Evolutionary conservation across 257 asterid species (phyloP).

Genomic region (Buddleja alternifolia): DNA sequence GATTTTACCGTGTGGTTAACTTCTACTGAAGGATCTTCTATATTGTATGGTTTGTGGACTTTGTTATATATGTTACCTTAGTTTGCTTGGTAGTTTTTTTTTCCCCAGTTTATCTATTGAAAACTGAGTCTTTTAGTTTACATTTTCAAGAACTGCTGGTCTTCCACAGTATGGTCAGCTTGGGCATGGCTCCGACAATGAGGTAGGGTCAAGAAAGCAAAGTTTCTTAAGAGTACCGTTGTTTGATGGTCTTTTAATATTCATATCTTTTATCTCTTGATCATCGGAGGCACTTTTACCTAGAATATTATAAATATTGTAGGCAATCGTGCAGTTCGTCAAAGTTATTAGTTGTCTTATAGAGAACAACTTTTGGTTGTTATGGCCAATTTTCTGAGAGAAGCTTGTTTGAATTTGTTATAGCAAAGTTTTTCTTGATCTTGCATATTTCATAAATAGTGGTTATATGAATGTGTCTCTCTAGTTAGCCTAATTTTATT

Average conservation of each 20-base stretch:
- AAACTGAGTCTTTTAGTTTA: conserved; percentile 38
- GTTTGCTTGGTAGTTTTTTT: neutral
- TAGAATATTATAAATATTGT: conserved; percentile 2
- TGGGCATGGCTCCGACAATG: conserved; percentile 94
- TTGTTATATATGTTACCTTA: conserved; percentile 21
- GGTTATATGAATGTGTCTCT: neutral
- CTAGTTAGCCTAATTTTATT: no score
- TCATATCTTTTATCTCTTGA: neutral
- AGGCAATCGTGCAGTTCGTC: neutral
- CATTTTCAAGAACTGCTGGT: conserved; percentile 81
- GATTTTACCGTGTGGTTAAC: conserved; percentile 98
- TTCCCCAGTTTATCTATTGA: conserved; percentile 22
- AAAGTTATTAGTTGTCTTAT: neutral
- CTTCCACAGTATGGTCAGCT: conserved; percentile 98
- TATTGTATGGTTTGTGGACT: conserved; percentile 70
- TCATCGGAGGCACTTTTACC: neutral
- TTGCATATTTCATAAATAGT: neutral
- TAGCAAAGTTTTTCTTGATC: neutral
- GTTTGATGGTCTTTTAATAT: neutral
- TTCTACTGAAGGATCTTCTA: conserved; percentile 85
- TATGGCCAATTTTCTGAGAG: conserved; percentile 11
- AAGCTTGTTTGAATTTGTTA: neutral
- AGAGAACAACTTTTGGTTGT: conserved; percentile 3
- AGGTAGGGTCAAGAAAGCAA: conserved; percentile 50
- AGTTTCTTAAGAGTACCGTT: neutral